Conservation (phyloP, 2,329 filamentous ascomycete species). For the Pseudonectria buxi region DNA sequence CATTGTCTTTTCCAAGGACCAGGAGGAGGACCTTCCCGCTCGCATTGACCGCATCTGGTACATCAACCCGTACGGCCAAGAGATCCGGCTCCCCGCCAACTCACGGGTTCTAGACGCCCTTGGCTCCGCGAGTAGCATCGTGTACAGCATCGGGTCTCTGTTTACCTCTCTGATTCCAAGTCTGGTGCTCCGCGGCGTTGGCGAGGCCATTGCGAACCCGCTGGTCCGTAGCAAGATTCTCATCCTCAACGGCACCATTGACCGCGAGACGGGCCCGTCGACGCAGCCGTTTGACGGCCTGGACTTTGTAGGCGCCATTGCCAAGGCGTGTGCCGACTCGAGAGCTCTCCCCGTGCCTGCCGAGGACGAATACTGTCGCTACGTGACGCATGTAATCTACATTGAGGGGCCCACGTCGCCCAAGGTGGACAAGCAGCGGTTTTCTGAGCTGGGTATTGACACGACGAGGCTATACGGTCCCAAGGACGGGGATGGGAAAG, state of each 20-base stretch:
- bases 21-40: conserved; percentile 67
- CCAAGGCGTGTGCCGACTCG: conserved; percentile 65
- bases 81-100: conserved; percentile 80
- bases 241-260: conserved; percentile 75
- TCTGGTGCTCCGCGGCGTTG: conserved; percentile 68
- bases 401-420: conserved; percentile 67
- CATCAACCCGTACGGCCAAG: conserved; percentile 97
- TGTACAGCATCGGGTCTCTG: conserved; percentile 91
- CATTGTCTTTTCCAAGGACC: conserved; percentile 71
- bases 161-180: conserved; percentile 87
- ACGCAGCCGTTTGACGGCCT: conserved; percentile 59
- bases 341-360: conserved; percentile 37
- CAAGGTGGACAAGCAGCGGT: conserved; percentile 56
- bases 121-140: conserved; percentile 55
- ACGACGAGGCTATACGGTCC: conserved; percentile 71
- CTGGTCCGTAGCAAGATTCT: conserved; percentile 63
- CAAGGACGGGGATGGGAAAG: conserved; percentile 35
- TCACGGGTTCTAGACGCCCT: conserved; percentile 69
- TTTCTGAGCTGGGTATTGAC: conserved; percentile 66
- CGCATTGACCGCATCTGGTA: conserved; percentile 86
- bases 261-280: conserved; percentile 78
- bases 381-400: conserved; percentile 80
- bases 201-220: conserved; percentile 45
- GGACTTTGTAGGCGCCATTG: conserved; percentile 79
- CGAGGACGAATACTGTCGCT: conserved; percentile 50